Evolutionary conservation across 2,329 filamentous ascomycete species (phyloP).

Genomic region (Colletotrichum cuscutae): DNA sequence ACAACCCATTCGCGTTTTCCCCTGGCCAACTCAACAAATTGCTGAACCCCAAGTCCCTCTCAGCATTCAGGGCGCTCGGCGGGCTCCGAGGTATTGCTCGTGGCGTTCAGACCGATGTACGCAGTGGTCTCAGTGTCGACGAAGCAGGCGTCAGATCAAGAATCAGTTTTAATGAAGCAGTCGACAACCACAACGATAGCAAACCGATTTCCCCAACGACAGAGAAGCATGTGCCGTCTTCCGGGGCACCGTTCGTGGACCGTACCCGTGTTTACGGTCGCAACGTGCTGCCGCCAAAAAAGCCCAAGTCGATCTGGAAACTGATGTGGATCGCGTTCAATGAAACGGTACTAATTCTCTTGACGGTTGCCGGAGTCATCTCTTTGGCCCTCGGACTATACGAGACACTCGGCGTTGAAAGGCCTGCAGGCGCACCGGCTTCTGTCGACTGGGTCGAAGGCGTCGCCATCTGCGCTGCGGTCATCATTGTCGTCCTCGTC

Average conservation of each 20-base stretch:
- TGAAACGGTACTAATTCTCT: conserved; percentile 68
- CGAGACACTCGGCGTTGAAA: conserved; percentile 59
- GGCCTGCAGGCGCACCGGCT: conserved; percentile 46
- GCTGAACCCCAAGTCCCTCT: conserved; percentile 78
- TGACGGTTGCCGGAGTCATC: conserved; percentile 67
- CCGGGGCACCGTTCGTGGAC: conserved; percentile 49
- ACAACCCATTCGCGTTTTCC: conserved; percentile 80
- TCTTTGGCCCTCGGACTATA: conserved; percentile 69
- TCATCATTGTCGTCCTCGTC: conserved; percentile 63
- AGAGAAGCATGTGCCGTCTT: neutral
- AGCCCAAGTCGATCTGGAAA: conserved; percentile 19
- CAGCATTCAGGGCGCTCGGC: conserved; percentile 78
- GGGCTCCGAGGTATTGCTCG: conserved; percentile 76
- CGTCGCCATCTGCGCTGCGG: conserved; percentile 64
- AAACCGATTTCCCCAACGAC: neutral
- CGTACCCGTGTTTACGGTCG: conserved; percentile 66
- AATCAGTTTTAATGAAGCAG: conserved; percentile 76
- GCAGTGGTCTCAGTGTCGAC: conserved; percentile 74
- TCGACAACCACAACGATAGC: conserved; percentile 38
- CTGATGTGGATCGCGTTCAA: conserved; percentile 70
- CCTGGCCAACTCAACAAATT: conserved; percentile 80
- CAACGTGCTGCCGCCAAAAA: conserved; percentile 17
- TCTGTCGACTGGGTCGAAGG: conserved; percentile 65
- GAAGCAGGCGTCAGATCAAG: conserved; percentile 70
- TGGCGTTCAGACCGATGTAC: conserved; percentile 72